Conservation (phyloP, 1,139 yeast species). For the Groenewaldozyma auringiensis region DNA sequence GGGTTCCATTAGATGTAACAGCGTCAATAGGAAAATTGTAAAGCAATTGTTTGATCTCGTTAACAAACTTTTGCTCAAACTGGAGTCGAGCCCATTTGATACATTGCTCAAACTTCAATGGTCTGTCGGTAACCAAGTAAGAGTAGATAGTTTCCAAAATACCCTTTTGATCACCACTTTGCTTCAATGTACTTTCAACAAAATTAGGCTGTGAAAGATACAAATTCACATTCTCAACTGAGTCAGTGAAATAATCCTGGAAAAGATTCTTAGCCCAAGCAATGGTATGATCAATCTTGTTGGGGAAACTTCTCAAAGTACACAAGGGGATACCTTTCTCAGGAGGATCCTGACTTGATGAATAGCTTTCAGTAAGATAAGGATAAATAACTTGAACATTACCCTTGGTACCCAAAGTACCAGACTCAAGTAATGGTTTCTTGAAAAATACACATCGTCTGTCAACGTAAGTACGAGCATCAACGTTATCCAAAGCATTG, state of each 20-base stretch:
- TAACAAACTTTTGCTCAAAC: conserved; percentile 74
- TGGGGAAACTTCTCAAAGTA: conserved; percentile 94
- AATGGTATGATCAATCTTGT: conserved; percentile 95
- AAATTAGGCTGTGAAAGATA: conserved; percentile 88
- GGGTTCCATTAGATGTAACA: conserved; percentile 79
- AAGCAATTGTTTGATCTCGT: conserved; percentile 81
- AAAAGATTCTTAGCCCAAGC: conserved; percentile 98
- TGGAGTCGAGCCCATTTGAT: conserved; percentile 89
- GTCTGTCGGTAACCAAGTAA: conserved; percentile 66
- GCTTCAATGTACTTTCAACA: conserved; percentile 84
- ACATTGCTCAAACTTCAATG: conserved; percentile 87
- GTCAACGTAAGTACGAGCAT: conserved; percentile 95
- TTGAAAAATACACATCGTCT: conserved; percentile 91
- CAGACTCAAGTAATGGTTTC: conserved; percentile 89
- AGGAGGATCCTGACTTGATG: conserved; percentile 97
- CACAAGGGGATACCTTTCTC: conserved; percentile 96
- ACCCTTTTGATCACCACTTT: conserved; percentile 84
- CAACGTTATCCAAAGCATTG: conserved; percentile 94
- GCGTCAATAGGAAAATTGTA: conserved; percentile 95
- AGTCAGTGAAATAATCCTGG: conserved; percentile 86
- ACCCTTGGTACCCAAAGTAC: conserved; percentile 97
- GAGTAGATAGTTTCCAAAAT: conserved; percentile 70
- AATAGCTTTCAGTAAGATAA: conserved; percentile 84
- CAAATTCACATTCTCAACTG: conserved; percentile 87
- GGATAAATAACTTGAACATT: conserved; percentile 96